A percentile compares a stretch with the other conserved stretches of the same genome.
These are phyloP conservation scores for Eucalyptus paniculata DNA, from an alignment of 345 rosid genomes.

Conservation along the genomic window DNA sequence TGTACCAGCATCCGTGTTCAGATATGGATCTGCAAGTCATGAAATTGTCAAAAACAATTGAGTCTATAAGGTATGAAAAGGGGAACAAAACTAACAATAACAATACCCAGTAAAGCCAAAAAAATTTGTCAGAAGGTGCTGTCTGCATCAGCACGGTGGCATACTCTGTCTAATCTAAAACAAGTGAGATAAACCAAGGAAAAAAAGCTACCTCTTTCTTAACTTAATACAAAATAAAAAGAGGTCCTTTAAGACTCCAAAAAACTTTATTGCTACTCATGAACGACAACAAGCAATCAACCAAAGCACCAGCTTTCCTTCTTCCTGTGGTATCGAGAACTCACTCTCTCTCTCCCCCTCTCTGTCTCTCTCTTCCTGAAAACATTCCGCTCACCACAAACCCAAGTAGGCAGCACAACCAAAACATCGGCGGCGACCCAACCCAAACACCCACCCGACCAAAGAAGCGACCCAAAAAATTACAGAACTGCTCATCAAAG, in stretches of 20 bases:
- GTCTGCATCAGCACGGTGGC: neutral
- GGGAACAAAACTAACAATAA: neutral
- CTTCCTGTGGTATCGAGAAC: neutral
- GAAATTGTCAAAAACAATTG: neutral
- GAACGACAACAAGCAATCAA: neutral
- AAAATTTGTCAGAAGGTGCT: neutral
- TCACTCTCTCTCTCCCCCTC: neutral
- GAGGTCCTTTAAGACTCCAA: neutral
- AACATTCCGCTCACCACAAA: neutral
- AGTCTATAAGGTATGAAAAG: neutral
- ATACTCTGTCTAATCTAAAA: neutral
- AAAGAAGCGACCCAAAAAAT: neutral
- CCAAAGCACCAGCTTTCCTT: neutral
- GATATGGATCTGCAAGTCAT: conserved; percentile 71
- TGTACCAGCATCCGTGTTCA: conserved; percentile 96
- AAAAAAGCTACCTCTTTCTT: neutral
- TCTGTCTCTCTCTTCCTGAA: neutral
- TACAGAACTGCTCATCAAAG: neutral
- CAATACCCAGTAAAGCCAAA: neutral
- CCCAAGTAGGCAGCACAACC: neutral
- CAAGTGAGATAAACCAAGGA: neutral
- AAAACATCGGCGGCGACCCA: neutral
- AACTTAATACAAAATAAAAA: neutral
- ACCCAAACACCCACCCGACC: neutral
- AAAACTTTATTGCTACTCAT: neutral